Evolutionary conservation across 495 filamentous ascomycete species (phyloP).

Genomic region (Podospora pseudopauciseta): DNA sequence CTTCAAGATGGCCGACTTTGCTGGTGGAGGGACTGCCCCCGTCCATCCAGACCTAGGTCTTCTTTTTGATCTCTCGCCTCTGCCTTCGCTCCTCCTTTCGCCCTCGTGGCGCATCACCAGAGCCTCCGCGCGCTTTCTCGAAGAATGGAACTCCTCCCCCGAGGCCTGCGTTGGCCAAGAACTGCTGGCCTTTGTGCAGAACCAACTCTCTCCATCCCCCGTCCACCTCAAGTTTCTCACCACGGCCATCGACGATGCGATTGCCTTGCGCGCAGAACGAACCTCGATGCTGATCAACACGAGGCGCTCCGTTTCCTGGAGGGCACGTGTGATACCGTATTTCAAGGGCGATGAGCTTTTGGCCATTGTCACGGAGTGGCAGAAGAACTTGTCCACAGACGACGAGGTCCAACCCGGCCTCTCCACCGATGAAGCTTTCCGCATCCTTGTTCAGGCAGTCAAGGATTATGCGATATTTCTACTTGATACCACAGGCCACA

Average conservation of each 20-base stretch:
- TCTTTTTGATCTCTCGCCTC: conserved; percentile 48
- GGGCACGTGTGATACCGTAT: conserved; percentile 50
- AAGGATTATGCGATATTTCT: conserved; percentile 69
- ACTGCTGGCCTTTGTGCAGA: conserved; percentile 41
- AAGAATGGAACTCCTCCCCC: conserved; percentile 34
- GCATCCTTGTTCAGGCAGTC: conserved; percentile 59
- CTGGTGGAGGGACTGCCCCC: background rate
- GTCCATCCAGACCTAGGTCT: conserved; percentile 17
- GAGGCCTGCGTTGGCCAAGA: conserved; percentile 42
- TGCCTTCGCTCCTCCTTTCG: conserved; percentile 50
- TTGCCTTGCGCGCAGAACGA: conserved; percentile 35
- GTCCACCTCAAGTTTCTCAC: conserved; percentile 38
- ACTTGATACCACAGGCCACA: conserved; percentile 54
- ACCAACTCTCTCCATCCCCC: conserved; percentile 31
- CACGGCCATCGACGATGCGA: conserved; percentile 44
- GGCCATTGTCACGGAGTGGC: conserved; percentile 49
- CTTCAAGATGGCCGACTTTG: background rate
- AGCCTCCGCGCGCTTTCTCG: conserved; percentile 49
- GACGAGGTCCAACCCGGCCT: conserved; percentile 43
- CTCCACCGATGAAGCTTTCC: conserved; percentile 53
- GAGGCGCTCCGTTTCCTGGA: conserved; percentile 28
- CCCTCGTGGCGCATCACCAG: conserved; percentile 43
- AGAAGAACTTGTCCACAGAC: conserved; percentile 34
- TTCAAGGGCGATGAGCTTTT: conserved; percentile 45
- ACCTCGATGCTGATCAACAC: conserved; percentile 27